These are phyloP conservation scores for Trametes pubescens DNA, from an alignment of 1,284 basidiomycete species.

Conservation along the genomic window DNA sequence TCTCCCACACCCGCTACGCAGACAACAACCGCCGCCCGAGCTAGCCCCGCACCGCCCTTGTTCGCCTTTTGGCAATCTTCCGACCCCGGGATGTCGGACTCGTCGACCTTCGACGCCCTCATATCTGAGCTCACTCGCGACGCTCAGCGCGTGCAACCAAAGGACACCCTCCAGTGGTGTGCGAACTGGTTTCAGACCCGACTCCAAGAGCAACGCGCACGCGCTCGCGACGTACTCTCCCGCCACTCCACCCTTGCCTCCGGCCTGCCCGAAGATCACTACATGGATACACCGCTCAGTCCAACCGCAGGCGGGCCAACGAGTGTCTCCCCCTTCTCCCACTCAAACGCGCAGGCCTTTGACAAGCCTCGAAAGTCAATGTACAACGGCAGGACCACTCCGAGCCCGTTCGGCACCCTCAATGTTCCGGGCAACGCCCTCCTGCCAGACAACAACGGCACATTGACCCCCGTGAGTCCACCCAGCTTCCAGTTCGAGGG, in stretches of 20 bases:
- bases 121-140: slow-evolving; percentile 91
- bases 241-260: slow-evolving; percentile 56
- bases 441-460: slow-evolving; percentile 52
- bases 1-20: slow-evolving; percentile 8
- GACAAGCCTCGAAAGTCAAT: slow-evolving; percentile 53
- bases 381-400: slow-evolving; percentile 57
- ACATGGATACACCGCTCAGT: slow-evolving; percentile 61
- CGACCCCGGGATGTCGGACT: slow-evolving; percentile 36
- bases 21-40: slow-evolving; percentile 3
- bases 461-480: slow-evolving; percentile 43
- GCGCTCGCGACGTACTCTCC: slow-evolving; percentile 70
- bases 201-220: slow-evolving; percentile 82
- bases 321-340: slow-evolving; percentile 55
- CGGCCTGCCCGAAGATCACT: slow-evolving; percentile 65
- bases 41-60: slow-evolving; percentile 11
- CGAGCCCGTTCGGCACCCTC: slow-evolving; percentile 76
- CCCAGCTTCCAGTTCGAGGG: slow-evolving; percentile 67
- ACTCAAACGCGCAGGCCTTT: slow-evolving; percentile 52
- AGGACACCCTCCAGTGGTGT: slow-evolving; percentile 93
- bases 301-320: slow-evolving; percentile 44
- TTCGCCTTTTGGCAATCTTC: neutral
- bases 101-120: slow-evolving; percentile 82
- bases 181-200: slow-evolving; percentile 95
- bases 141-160: slow-evolving; percentile 83
- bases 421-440: slow-evolving; percentile 82